A percentile compares a stretch with the other conserved stretches of the same genome.
These are phyloP conservation scores for Castanea sativa DNA, from an alignment of 306 rosid species.

Conservation along the genomic window DNA sequence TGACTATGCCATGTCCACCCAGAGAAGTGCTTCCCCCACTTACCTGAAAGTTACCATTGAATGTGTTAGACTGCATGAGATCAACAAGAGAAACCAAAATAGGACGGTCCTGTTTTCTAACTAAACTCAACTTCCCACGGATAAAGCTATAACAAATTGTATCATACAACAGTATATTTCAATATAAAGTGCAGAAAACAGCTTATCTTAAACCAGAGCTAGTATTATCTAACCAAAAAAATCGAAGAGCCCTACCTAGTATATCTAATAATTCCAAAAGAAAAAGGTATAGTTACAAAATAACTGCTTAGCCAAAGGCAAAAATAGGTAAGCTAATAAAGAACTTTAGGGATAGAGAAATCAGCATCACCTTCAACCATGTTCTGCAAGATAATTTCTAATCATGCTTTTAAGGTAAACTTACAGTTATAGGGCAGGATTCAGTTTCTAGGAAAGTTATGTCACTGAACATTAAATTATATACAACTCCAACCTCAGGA, in stretches of 20 bases:
- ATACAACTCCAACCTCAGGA: not conserved
- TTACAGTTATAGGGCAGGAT: not conserved
- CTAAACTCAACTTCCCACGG: not conserved
- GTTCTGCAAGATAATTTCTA: not conserved
- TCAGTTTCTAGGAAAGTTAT: not conserved
- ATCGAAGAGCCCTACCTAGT: not conserved
- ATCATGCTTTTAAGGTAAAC: not conserved
- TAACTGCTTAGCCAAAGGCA: not conserved
- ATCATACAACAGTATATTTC: not conserved
- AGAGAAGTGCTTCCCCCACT: conserved; percentile 55
- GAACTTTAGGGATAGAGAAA: not conserved
- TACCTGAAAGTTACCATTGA: conserved; percentile 50
- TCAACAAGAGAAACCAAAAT: not conserved
- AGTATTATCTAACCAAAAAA: not conserved
- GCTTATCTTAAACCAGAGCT: not conserved
- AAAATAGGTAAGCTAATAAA: not conserved
- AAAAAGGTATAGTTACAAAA: not conserved
- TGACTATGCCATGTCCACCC: conserved; percentile 18
- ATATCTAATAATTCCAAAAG: not conserved
- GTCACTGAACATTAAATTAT: not conserved
- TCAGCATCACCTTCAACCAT: not conserved
- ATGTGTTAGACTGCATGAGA: conserved; percentile 16
- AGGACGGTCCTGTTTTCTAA: not conserved
- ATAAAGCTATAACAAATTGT: not conserved
- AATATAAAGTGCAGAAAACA: not conserved